Percentiles rank a stretch among this genome's conserved stretches.
Evolutionary conservation across 2,329 filamentous ascomycete species (phyloP).

Genomic region (Fragosphaeria purpurea): DNA sequence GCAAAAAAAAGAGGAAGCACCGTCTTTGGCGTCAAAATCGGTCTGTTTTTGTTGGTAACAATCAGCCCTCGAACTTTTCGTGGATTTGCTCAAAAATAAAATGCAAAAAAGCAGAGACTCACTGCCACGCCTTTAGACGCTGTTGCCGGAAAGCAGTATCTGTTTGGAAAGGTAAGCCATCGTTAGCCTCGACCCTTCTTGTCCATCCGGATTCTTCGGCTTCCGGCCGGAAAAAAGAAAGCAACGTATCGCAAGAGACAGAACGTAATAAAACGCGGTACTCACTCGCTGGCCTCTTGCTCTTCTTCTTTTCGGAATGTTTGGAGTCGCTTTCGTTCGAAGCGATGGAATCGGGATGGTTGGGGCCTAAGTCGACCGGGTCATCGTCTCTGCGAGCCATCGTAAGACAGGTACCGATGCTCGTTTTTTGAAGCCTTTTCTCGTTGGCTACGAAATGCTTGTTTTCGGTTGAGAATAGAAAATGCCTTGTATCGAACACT

Average conservation of each 20-base stretch:
- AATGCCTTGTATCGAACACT: too few relatives aligned
- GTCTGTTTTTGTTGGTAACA: constrained; percentile 38
- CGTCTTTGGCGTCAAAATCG: constrained; percentile 90
- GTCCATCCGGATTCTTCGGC: constrained; percentile 3
- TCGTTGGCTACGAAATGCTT: too few relatives aligned
- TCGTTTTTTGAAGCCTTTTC: too few relatives aligned
- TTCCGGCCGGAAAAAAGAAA: not conserved
- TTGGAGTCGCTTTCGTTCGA: constrained; percentile 42
- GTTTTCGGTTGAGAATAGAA: too few relatives aligned
- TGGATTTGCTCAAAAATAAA: too few relatives aligned
- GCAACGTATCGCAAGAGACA: too few relatives aligned
- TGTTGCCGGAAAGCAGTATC: constrained; percentile 97
- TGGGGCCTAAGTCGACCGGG: constrained; percentile 22
- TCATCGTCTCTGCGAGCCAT: constrained; percentile 28
- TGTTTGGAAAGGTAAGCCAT: constrained; percentile 24
- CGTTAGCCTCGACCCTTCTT: not conserved
- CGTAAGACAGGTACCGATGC: constrained; percentile 1
- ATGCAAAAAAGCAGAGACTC: constrained; percentile 29
- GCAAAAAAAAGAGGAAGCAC: constrained; percentile 85
- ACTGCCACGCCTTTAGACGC: constrained; percentile 97
- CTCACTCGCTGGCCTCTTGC: constrained; percentile 79
- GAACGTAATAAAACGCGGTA: constrained; percentile 8
- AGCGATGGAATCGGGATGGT: constrained; percentile 42
- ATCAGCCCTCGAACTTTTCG: too few relatives aligned
- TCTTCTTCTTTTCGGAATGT: constrained; percentile 71